phyloP scores from a whole-genome alignment of 306 rosid genomes.

The Acacia melanoxylon region DNA sequence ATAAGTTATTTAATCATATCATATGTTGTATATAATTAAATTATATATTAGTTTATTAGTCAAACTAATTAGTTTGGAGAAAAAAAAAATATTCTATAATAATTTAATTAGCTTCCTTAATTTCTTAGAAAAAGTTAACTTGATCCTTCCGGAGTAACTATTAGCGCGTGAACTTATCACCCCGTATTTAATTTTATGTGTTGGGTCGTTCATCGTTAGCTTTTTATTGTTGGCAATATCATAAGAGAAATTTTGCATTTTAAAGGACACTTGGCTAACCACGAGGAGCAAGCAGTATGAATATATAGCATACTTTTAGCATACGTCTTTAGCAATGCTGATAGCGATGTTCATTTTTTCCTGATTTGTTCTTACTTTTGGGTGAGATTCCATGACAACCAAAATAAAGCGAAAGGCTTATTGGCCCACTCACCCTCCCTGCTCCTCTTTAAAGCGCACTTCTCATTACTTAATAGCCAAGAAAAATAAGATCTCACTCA shows the following conservation, averaged over 20 bases:
- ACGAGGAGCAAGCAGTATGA: not conserved
- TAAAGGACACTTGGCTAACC: not conserved
- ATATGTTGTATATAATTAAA: no score
- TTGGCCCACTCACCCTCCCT: not conserved
- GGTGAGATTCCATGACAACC: not conserved
- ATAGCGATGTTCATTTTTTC: not conserved
- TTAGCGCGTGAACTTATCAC: not conserved
- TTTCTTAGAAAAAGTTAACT: no score
- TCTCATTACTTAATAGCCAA: not conserved
- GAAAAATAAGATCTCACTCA: not conserved
- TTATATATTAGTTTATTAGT: no score
- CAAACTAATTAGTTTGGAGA: no score
- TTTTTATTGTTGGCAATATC: not conserved
- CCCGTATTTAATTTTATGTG: no score
- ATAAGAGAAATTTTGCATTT: not conserved
- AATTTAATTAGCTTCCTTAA: no score
- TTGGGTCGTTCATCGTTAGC: not conserved
- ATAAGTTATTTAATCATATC: no score
- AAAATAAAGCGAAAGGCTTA: conserved; percentile 10
- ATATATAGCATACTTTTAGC: not conserved
- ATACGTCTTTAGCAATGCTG: not conserved
- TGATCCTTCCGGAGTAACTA: no score
- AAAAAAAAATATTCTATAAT: no score
- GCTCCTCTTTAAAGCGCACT: conserved; percentile 2
- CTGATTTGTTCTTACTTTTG: not conserved